Conservation (phyloP, 805 yeast genomes). For the Candida pini region DNA sequence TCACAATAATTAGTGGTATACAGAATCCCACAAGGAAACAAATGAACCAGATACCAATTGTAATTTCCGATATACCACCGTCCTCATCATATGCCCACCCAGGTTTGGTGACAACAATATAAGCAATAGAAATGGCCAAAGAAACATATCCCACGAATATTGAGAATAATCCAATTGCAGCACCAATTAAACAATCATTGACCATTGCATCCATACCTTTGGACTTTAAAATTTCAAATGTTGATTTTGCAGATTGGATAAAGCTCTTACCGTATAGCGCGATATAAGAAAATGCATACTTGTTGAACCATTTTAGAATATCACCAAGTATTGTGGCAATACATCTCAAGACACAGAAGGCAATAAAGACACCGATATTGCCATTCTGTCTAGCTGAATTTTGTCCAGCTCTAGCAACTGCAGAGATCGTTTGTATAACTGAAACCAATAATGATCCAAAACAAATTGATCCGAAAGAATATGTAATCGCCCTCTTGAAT, state of each 20-base stretch:
- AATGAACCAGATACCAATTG: conserved; percentile 29
- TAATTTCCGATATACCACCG: conserved; percentile 39
- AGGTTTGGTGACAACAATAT: conserved; percentile 63
- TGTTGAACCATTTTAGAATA: conserved; percentile 69
- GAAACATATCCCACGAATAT: conserved; percentile 50
- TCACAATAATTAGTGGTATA: conserved; percentile 61
- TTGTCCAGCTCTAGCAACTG: conserved; percentile 3
- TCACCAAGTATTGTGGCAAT: conserved; percentile 28
- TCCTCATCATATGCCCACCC: conserved; percentile 40
- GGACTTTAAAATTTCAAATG: conserved; percentile 64
- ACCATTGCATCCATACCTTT: conserved; percentile 81
- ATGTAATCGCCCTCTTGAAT: conserved; percentile 68
- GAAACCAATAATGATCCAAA: conserved; percentile 76
- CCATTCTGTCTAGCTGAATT: conserved; percentile 10
- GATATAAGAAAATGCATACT: conserved; percentile 80
- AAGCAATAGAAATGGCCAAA: conserved; percentile 53
- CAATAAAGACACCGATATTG: conserved; percentile 4
- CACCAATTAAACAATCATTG: conserved; percentile 75
- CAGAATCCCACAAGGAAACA: conserved; percentile 59
- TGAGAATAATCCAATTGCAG: conserved; percentile 67
- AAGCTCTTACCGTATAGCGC: conserved; percentile 85
- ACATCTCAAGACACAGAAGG: conserved; percentile 6
- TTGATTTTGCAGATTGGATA: conserved; percentile 66
- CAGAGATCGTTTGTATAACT: conserved; percentile 39
- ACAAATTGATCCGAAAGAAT: conserved; percentile 85